These are phyloP conservation scores for Apodospora peruviana DNA, from an alignment of 495 filamentous ascomycete genomes.

Conservation along the genomic window DNA sequence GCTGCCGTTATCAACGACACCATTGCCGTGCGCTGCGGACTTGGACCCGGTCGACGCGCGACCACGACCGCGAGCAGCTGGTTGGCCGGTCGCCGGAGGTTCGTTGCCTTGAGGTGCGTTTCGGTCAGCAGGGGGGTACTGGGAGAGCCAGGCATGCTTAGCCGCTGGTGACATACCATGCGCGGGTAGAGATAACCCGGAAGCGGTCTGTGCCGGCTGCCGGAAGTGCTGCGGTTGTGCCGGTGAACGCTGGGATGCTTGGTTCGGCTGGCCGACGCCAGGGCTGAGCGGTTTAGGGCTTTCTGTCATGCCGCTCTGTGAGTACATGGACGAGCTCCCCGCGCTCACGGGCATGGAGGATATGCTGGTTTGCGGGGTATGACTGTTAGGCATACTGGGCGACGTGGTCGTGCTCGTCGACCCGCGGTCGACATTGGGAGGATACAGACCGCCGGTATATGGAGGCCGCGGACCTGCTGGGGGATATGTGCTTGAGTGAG, in stretches of 20 bases:
- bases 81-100: constrained; percentile 16
- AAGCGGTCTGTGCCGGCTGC: constrained; percentile 15
- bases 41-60: constrained; percentile 18
- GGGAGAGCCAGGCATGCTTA: constrained; percentile 30
- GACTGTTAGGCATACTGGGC: constrained; percentile 31
- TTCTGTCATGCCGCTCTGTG: constrained; percentile 70
- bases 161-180: constrained; percentile 29
- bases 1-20: constrained; percentile 31
- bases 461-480: constrained; percentile 49
- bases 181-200: constrained; percentile 34
- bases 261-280: constrained; percentile 54
- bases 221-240: constrained; percentile 61
- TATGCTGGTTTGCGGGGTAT: constrained; percentile 44
- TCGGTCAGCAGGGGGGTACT: constrained; percentile 45
- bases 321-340: constrained; percentile 56
- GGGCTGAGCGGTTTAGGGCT: constrained; percentile 85
- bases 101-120: constrained; percentile 39
- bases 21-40: constrained; percentile 22
- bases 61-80: constrained; percentile 19
- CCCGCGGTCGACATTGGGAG: constrained; percentile 49
- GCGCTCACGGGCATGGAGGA: constrained; percentile 43
- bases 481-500: constrained; percentile 69
- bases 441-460: constrained; percentile 51
- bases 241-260: constrained; percentile 64
- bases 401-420: constrained; percentile 51